phyloP scores from a whole-genome alignment of 2,329 filamentous ascomycete genomes.

The Ophiosphaerella korrae region DNA sequence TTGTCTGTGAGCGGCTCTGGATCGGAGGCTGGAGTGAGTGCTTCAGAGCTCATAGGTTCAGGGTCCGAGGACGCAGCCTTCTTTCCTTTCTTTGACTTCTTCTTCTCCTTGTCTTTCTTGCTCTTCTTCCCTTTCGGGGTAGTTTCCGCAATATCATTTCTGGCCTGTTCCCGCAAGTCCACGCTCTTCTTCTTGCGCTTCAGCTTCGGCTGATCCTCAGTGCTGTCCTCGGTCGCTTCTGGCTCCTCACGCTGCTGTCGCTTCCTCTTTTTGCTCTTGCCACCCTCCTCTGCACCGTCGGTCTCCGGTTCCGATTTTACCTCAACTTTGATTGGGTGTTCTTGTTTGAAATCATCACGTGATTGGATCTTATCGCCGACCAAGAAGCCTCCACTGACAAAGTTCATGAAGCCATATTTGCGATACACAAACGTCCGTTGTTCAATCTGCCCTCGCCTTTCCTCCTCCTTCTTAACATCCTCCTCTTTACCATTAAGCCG shows the following conservation, averaged over 20 bases:
- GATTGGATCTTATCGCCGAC: constrained; percentile 62
- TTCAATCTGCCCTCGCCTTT: constrained; percentile 70
- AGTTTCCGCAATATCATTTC: constrained; percentile 22
- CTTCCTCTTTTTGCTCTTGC: constrained; percentile 42
- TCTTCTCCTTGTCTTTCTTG: constrained; percentile 34
- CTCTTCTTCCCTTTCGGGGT: constrained; percentile 35
- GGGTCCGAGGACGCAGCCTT: constrained; percentile 24
- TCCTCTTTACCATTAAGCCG: constrained; percentile 86
- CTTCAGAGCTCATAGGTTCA: constrained; percentile 23
- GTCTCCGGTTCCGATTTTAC: constrained; percentile 50
- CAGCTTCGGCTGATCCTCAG: constrained; percentile 34
- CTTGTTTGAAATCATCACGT: constrained; percentile 51
- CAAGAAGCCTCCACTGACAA: constrained; percentile 82
- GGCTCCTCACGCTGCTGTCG: constrained; percentile 30
- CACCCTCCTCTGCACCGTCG: constrained; percentile 29
- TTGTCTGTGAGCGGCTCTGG: constrained; percentile 52
- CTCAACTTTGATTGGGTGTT: constrained; percentile 34
- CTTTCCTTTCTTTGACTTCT: constrained; percentile 36
- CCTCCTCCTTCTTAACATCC: constrained; percentile 72
- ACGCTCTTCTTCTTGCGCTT: constrained; percentile 48
- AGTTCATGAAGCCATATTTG: constrained; percentile 80
- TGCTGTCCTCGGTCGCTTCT: constrained; percentile 40
- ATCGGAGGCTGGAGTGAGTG: constrained; percentile 21
- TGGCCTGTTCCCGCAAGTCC: constrained; percentile 37
- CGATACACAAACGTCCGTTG: constrained; percentile 74